Base-by-base conservation (phyloP, 768 basidiomycete species). In the Boletus speciosus region DNA sequence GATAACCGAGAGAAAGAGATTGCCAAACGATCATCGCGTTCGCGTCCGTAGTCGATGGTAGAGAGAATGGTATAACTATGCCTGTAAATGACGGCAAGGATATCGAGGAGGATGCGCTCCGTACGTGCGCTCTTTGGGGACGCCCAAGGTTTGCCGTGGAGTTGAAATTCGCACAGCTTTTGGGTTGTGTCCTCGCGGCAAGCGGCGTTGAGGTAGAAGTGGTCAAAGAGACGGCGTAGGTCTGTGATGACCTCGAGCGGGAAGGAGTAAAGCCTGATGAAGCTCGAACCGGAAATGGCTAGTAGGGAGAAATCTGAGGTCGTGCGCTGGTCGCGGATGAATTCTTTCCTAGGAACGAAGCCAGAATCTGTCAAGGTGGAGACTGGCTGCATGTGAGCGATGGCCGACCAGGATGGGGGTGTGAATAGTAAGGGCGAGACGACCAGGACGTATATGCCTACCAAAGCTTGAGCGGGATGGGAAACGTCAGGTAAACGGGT, bases 1-100 rank as follows among this genome's bases (percentile, higher is more conserved):
- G 61, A 64, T 39, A 82, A 76, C 52, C 76, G 81, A 15, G 86
- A 85, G 68, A 90, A 90, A 19, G 85, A 78, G 63, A 90, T 78
- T 47, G 82, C 81, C 9, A 90, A 65, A 39, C 84, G 80, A 69
- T 90, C 88, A 61, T 90, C 89, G 40, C 73, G 76, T 68, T 90
- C 88, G 52, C 86, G 78, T 32, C 88, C 89, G 66, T 90, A 90
- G 71, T 89, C 88, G 57, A 90, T 75, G 40, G 79, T 80, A 21
- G 87, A 87, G 9, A 89, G 73, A 59, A 83, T 84, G 23, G 72
- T 71, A 64, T 82, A 87, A 38, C 85, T 84, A 63, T 78, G 78
- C 51, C 80, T 79, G 64, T 84, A 82, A 39, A 90, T 71, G 59
- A 83, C 73, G 35, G 79, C 71, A 49, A 90, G 69, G 54, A 90